Conservation (phyloP, 129 eudicot genomes). For the Helianthus annuus region HanXRQr2.0-SUNRISE NC_035448.2:139803057-139803556, state of each 20-base stretch:
- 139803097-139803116: too few relatives aligned
- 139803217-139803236: neutral
- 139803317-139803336: neutral
- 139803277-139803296: neutral
- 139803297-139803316: neutral
- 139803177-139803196: too few relatives aligned
- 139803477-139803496: constrained; percentile 8
- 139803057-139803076: too few relatives aligned
- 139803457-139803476: neutral
- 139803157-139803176: too few relatives aligned
- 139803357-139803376: neutral
- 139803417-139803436: neutral
- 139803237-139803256: neutral
- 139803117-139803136: too few relatives aligned
- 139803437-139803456: neutral
- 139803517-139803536: constrained; percentile 13
- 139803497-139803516: neutral
- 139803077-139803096: too few relatives aligned
- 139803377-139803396: neutral
- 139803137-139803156: too few relatives aligned
- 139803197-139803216: neutral
- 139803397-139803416: neutral
- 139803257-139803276: neutral
- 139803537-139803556: neutral
- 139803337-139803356: neutral